Conservation (phyloP, 306 rosid genomes). For the Castanopsis chinensis region DNA sequence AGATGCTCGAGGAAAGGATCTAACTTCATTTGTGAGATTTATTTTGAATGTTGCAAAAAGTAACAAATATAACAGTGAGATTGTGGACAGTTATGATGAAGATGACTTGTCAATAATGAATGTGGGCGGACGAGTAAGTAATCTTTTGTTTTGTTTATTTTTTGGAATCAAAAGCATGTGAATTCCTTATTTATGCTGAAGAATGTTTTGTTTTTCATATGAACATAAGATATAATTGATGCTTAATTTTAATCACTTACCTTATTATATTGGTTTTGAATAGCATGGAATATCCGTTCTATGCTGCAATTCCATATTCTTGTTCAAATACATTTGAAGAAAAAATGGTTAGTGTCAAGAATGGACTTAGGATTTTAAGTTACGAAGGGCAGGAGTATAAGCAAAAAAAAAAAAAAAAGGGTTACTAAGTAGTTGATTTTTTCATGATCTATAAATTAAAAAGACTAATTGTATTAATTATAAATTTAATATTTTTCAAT, state of each 20-base stretch:
- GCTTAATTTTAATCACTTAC: constrained; percentile 3
- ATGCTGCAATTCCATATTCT: not conserved
- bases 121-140: constrained; percentile 95
- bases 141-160: not conserved
- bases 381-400: too few relatives aligned
- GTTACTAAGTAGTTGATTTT: too few relatives aligned
- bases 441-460: too few relatives aligned
- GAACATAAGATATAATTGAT: not conserved
- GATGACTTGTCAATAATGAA: constrained; percentile 98
- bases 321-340: not conserved
- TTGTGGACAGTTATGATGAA: constrained; percentile 89
- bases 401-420: too few relatives aligned
- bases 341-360: not conserved
- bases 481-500: too few relatives aligned
- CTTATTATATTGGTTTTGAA: constrained; percentile 10
- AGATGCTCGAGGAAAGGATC: constrained; percentile 97
- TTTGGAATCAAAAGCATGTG: too few relatives aligned
- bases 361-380: too few relatives aligned
- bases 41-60: constrained; percentile 96
- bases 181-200: not conserved
- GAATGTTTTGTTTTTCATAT: not conserved
- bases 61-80: constrained; percentile 90
- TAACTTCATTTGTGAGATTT: constrained; percentile 92
- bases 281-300: not conserved
- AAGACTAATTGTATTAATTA: too few relatives aligned